Evolutionary conservation across 768 basidiomycete species (phyloP), one percentile per base, ranked within the genome.

Genomic region (Podaxis pistillaris): DNA sequence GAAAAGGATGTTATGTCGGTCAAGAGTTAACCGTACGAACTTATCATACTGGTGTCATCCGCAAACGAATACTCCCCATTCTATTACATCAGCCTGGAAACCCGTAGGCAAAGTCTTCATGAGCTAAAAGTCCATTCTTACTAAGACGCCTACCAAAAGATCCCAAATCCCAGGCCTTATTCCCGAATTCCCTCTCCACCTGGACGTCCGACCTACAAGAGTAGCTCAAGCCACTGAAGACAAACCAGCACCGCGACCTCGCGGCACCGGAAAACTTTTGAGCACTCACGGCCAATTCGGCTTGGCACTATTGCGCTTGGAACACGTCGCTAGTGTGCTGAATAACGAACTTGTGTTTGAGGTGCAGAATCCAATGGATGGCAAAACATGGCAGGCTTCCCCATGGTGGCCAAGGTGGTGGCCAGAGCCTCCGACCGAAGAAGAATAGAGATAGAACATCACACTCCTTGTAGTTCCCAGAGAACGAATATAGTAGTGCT

Each of bases 1-100:
- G 93, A 61, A 99, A 99, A 77, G 97, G 97, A 2, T 99, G 97
- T 71, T 98, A 98, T 70, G 89, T 98, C 4, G 97, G 97, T 8
- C 97, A 99, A 79, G 97, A 98, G 69, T 80, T 98, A 44, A 98
- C 96, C 0, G 96, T 97, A 5, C 86, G 97, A 56, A 98, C 96
- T 40, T 96, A 96, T 73, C 94, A 98, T 72, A 98, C 91, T 5
- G 97, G 97, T 11, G 81, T 90, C 28, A 79, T 97, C 47, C 83
- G 97, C 64, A 98, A 98, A 73, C 86, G 97, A 12, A 91, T 96
- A 36, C 76, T 94, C 11, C 95, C 95, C 1, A 84, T 98, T n/a
- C 66, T 78, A 2, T 76, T 95, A 36, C 79, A 84, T 64, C 65
- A 77, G 51, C 66, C 73, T 19, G 54, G 63, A 52, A 69, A 73